Evolutionary conservation across 2,329 filamentous ascomycete genomes (phyloP).

Genomic region (Thyridium curvatum): DNA sequence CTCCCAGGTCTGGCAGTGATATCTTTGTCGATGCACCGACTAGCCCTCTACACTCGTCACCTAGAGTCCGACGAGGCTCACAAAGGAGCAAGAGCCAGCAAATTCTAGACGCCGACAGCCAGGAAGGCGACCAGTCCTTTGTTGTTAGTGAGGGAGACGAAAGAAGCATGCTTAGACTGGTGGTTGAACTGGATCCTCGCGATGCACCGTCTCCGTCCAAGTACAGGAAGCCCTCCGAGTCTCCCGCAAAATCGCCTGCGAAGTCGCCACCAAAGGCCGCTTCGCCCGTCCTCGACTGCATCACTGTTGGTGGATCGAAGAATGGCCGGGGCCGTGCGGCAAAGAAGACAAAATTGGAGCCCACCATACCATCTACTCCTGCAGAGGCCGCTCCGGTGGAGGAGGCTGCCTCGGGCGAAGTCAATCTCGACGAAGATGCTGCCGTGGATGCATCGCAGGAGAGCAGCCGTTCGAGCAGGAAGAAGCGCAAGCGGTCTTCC

Average conservation of each 20-base stretch:
- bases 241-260: slow-evolving; percentile 23
- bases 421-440: no score
- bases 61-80: slow-evolving; percentile 9
- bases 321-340: slow-evolving; percentile 10
- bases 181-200: slow-evolving; percentile 37
- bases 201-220: slow-evolving; percentile 5
- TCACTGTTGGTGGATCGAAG: slow-evolving; percentile 17
- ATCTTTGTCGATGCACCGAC: slow-evolving; percentile 43
- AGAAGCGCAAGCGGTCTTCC: slow-evolving; percentile 22
- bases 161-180: slow-evolving; percentile 38
- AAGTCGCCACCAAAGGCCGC: slow-evolving; percentile 9
- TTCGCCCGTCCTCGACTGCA: slow-evolving; percentile 19
- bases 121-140: slow-evolving; percentile 22
- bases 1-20: slow-evolving; percentile 37
- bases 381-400: background rate
- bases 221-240: slow-evolving; percentile 15
- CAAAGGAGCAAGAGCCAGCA: background rate
- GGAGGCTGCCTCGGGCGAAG: no score
- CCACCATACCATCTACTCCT: slow-evolving; percentile 5
- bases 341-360: slow-evolving; percentile 9
- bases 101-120: background rate
- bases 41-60: slow-evolving; percentile 28
- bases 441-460: slow-evolving; percentile 7
- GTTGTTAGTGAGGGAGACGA: slow-evolving; percentile 38
- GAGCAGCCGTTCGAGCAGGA: slow-evolving; percentile 8